Base-by-base conservation (phyloP, 768 basidiomycete genomes). In the Agrocybe chaxingu region DNA sequence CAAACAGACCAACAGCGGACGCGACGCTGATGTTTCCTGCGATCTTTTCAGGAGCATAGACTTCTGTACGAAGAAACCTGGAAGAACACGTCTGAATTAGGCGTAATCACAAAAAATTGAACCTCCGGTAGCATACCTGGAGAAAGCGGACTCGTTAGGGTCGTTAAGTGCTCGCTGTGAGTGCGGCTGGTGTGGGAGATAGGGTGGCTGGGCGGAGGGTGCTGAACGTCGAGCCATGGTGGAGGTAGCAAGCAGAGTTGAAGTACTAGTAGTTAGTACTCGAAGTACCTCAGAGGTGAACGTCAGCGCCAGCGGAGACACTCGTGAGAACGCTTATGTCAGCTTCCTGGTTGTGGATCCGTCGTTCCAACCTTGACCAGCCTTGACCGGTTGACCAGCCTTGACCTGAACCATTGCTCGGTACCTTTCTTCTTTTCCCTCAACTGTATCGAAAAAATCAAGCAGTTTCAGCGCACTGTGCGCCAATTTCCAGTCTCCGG, bases 1-100 rank as follows among this genome's bases (percentile, higher is more conserved):
- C 68, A 58, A 92, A 92, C 53, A 90, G 68, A 5, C 76, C 72
- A 6, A 85, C 69, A 13, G 85, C 85, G 7, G 83, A 80, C 40
- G 83, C 58, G 53, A 91, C 78, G 61, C 76, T 87, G 61, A 90
- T 58, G 63, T 92, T 92, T 51, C 89, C 89, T 9, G 77, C 71
- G 11, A 85, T 59, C 66, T 91, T 90, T 56, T 91, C 87, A 8
- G 85, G 84, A 43, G 87, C 78, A 50, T 77, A 77, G 18, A 91
- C 72, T 70, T 91, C 81, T 43, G 81, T 81, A 48, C 84, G 76
- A 42, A 79, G 62, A 59, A 79, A 79, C 47, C 77, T 74, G 36
- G 11, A 5, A 24, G 55, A 44, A 16, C 24, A 24, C 36, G 47
- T 34, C 13, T 50, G 29, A 35, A 35, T 19, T 12, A 40, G 30